phyloP scores from a whole-genome alignment of 2,329 filamentous ascomycete genomes.

The Daldinia sp. region DNA sequence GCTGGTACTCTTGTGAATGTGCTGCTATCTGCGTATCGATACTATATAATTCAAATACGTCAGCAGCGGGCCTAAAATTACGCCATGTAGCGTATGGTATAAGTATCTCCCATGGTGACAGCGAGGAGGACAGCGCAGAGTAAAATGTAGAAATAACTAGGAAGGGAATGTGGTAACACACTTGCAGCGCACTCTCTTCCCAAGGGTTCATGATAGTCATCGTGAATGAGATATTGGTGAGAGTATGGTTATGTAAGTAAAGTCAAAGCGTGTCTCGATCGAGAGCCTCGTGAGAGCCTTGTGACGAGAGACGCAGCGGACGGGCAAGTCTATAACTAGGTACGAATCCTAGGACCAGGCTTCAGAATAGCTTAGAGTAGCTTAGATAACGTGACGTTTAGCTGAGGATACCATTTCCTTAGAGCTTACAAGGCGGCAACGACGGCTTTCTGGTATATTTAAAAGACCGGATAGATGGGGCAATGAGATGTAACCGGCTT shows the following conservation, averaged over 20 bases:
- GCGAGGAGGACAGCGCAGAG: neutral
- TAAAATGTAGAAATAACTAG: neutral
- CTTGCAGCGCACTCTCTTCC: constrained; percentile 45
- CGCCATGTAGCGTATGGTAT: constrained; percentile 2
- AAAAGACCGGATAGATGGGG: neutral
- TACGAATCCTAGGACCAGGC: neutral
- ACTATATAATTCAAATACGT: constrained; percentile 32
- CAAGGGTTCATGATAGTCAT: constrained; percentile 46
- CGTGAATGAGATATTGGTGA: neutral
- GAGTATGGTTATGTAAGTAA: neutral
- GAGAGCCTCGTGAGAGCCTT: neutral
- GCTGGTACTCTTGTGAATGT: constrained; percentile 8
- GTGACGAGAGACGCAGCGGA: neutral
- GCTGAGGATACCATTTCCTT: neutral
- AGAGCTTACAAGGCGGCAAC: neutral
- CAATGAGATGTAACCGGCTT: neutral
- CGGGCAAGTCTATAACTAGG: neutral
- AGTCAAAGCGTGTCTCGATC: neutral
- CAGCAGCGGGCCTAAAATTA: constrained; percentile 8
- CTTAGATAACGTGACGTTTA: neutral
- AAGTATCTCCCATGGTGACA: neutral
- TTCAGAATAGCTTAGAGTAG: neutral
- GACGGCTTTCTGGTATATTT: neutral
- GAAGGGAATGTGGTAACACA: constrained; percentile 36
- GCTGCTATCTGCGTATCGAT: constrained; percentile 39